Evolutionary conservation across 495 filamentous ascomycete species (phyloP).

Genomic region (Talaromyces proteolyticus): DNA sequence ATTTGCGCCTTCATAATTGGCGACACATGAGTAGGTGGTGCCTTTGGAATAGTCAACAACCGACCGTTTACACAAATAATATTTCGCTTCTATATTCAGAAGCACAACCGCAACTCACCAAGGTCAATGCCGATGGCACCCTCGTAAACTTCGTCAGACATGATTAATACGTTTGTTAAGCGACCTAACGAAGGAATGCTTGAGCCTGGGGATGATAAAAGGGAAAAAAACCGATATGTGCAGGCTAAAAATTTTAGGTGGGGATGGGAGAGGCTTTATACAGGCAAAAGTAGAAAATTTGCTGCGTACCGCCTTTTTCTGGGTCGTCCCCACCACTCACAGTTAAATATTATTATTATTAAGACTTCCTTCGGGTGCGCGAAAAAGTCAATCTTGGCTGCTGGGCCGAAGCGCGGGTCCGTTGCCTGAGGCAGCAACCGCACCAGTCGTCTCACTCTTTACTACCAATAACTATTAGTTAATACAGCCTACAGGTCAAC

Average conservation of each 20-base stretch:
- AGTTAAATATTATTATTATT: not conserved
- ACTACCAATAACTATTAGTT: too few species aligned
- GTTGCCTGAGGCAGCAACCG: not conserved
- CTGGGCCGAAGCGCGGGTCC: not conserved
- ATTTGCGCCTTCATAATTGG: constrained; percentile 97
- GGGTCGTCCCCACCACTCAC: not conserved
- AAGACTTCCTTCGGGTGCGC: not conserved
- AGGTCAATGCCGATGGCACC: constrained; percentile 99
- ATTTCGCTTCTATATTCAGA: not conserved
- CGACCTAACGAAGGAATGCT: not conserved
- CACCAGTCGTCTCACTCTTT: too few species aligned
- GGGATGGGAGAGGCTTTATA: constrained; percentile 10
- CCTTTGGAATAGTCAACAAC: constrained; percentile 43
- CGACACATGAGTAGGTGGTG: constrained; percentile 99
- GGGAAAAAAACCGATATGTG: not conserved
- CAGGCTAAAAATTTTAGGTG: constrained; percentile 5
- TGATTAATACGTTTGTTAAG: constrained; percentile 24
- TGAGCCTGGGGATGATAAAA: not conserved
- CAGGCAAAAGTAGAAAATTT: constrained; percentile 17
- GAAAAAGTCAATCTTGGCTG: not conserved
- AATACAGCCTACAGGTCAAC: too few species aligned
- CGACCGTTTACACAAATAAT: not conserved
- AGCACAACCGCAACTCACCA: constrained; percentile 50
- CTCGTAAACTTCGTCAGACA: constrained; percentile 97
- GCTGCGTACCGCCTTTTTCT: constrained; percentile 14